Evolutionary conservation across 2,329 filamentous ascomycete species (phyloP), one percentile per base, ranked within the genome.

Genomic region (Cytospora piceae): DNA sequence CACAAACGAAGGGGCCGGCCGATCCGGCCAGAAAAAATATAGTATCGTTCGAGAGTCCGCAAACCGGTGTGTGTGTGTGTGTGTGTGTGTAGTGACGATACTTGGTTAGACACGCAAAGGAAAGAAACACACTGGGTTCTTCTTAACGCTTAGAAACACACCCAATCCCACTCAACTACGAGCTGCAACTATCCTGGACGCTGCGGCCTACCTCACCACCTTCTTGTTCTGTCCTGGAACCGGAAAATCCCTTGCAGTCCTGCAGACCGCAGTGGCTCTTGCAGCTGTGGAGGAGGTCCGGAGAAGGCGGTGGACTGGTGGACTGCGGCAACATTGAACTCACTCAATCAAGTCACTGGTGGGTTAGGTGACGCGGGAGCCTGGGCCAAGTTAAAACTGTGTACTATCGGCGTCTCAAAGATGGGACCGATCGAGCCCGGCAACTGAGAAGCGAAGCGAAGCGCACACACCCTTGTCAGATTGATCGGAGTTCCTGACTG

Each of bases 401-500:
- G 27, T 34, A 34, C 8, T 34, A 54, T 54, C 52, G 52, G 52
- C 52, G 27, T 54, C 52, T 20, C 52, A 54, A 54, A 29, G 52
- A 54, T 54, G 52, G 27, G 24, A 31, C 52, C 52, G 52, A 54
- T 24, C 56, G 31, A 42, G 61, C 56, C 39, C 32, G 42, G 61
- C 58, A 60, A 60, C 29, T n/a, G 22, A 12, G 14, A 11, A 24
- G 49, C 64, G 58, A 11, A 24, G 49, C 64, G 58, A 58, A 56
- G 42, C 51, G 51, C 53, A 49, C 57, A 53, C 54, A 65, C 63
- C 58, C 58, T 61, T 31, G 58, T 57, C 57, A 51, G 62, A 60
- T 59, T 49, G 55, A 46, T 64, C 55, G 34, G 56, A 54, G 46
- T 55, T 53, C 56, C 55, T 46, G 46, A 32, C 55, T 32, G 56